Percentiles rank a stretch among this genome's conserved stretches.
phyloP scores from a whole-genome alignment of 345 rosid genomes.

The Lumnitzera racemosa region DNA sequence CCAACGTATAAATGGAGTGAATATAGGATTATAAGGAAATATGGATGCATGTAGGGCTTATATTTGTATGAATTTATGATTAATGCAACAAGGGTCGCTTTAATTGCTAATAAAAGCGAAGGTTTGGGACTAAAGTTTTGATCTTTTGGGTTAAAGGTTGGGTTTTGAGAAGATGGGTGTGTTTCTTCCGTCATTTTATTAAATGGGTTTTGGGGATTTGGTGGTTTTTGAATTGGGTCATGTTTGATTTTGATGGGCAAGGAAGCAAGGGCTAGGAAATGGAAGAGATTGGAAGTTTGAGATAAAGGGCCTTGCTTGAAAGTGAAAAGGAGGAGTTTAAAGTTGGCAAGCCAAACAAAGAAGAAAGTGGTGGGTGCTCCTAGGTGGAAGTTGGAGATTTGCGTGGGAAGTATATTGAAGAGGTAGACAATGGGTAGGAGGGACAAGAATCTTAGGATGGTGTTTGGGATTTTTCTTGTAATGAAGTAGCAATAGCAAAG shows the following conservation, averaged over 20 bases:
- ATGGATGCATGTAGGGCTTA: constrained; percentile 18
- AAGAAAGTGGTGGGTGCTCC: constrained; percentile 29
- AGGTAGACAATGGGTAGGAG: constrained; percentile 35
- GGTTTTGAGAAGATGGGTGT: not conserved
- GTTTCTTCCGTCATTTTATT: constrained; percentile 3
- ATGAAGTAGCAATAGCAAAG: constrained; percentile 41
- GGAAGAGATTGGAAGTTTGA: constrained; percentile 29
- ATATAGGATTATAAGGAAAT: constrained; percentile 20
- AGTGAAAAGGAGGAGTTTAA: constrained; percentile 63
- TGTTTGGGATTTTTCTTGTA: constrained; percentile 32
- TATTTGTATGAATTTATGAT: constrained; percentile 28
- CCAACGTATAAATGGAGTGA: constrained; percentile 35
- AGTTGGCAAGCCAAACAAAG: constrained; percentile 52
- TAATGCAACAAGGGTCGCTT: constrained; percentile 20
- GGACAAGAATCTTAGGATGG: constrained; percentile 37
- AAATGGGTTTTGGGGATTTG: constrained; percentile 3
- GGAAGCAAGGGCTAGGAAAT: constrained; percentile 48
- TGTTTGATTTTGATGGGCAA: constrained; percentile 40
- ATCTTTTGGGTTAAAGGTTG: not conserved
- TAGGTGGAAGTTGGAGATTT: constrained; percentile 26
- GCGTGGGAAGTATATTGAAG: constrained; percentile 45
- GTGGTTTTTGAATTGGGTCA: too few species aligned
- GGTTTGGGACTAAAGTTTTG: not conserved
- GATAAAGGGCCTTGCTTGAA: constrained; percentile 53
- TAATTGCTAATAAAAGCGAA: constrained; percentile 20